Evolutionary conservation across 768 basidiomycete genomes (phyloP).

Genomic region (Lactarius sp.): DNA sequence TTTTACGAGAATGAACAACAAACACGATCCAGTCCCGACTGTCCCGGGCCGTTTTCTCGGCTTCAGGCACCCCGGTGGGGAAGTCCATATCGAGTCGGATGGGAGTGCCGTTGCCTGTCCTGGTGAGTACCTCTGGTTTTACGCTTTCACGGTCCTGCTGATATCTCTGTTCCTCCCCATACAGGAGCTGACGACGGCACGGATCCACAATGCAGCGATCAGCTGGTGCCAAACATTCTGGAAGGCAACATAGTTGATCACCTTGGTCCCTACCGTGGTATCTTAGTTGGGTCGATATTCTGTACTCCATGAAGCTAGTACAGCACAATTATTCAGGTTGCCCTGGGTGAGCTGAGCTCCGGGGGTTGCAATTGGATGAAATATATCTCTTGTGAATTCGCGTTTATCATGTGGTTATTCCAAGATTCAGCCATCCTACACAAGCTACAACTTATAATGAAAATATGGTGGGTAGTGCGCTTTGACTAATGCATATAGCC

Average conservation of each 20-base stretch:
- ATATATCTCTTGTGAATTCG: slow-evolving; percentile 49
- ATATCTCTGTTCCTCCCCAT: not conserved
- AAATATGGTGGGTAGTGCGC: too few species aligned
- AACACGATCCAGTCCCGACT: slow-evolving; percentile 17
- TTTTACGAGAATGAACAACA: slow-evolving; percentile 23
- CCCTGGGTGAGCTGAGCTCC: too few species aligned
- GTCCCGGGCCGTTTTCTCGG: slow-evolving; percentile 22
- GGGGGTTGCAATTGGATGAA: too few species aligned
- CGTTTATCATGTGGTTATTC: too few species aligned
- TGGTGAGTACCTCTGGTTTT: not conserved
- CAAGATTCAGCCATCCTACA: too few species aligned
- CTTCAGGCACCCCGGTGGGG: slow-evolving; percentile 14
- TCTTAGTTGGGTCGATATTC: slow-evolving; percentile 50
- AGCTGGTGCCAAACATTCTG: slow-evolving; percentile 48
- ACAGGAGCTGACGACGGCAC: slow-evolving; percentile 47
- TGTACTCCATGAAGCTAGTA: slow-evolving; percentile 21
- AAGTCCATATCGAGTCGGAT: slow-evolving; percentile 18
- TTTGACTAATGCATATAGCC: too few species aligned
- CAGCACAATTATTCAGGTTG: too few species aligned
- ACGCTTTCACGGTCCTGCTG: too few species aligned
- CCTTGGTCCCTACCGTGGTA: slow-evolving; percentile 53
- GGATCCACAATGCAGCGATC: slow-evolving; percentile 50
- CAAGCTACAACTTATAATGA: too few species aligned
- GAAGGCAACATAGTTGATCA: slow-evolving; percentile 43
- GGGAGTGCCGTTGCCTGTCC: slow-evolving; percentile 15